Percentiles rank a stretch among this genome's conserved stretches.
phyloP scores from a whole-genome alignment of 768 basidiomycete species.

The Amanita rubescens region DNA sequence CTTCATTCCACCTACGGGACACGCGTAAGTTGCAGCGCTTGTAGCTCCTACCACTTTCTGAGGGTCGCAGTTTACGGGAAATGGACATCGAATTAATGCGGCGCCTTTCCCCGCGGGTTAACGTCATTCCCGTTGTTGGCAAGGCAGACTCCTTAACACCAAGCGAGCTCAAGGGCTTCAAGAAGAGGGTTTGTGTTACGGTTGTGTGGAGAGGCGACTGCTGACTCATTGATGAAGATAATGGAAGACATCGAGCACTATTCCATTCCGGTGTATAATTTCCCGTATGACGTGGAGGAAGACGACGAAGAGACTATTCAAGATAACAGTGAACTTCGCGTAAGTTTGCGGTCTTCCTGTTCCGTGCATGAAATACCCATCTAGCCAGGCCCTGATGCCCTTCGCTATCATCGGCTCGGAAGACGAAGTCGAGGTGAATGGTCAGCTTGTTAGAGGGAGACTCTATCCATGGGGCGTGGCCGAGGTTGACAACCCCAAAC shows the following conservation, averaged over 20 bases:
- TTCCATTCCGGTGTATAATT: constrained; percentile 97
- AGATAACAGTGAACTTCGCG: constrained; percentile 93
- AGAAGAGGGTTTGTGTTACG: constrained; percentile 63
- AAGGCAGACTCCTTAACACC: constrained; percentile 96
- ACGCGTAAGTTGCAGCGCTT: constrained; percentile 56
- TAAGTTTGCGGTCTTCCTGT: constrained; percentile 26
- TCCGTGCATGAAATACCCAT: constrained; percentile 3
- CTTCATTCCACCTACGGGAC: constrained; percentile 98
- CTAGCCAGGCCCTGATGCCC: constrained; percentile 75
- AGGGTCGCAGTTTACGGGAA: constrained; percentile 66
- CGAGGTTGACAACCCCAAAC: constrained; percentile 98
- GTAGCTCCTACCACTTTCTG: constrained; percentile 2
- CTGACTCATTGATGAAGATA: constrained; percentile 44
- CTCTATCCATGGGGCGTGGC: constrained; percentile 99
- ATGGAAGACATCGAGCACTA: constrained; percentile 99
- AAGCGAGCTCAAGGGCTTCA: constrained; percentile 89
- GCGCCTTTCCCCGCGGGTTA: constrained; percentile 93
- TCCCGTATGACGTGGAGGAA: constrained; percentile 98
- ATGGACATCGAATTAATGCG: constrained; percentile 99
- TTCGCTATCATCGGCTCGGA: constrained; percentile 98
- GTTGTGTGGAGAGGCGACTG: neutral
- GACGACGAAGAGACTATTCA: constrained; percentile 98
- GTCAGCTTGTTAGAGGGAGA: constrained; percentile 84
- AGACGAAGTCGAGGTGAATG: constrained; percentile 92
- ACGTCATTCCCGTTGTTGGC: constrained; percentile 96